Evolutionary conservation across 495 filamentous ascomycete genomes (phyloP).

Genomic region (Bryoglossum gracile): DNA sequence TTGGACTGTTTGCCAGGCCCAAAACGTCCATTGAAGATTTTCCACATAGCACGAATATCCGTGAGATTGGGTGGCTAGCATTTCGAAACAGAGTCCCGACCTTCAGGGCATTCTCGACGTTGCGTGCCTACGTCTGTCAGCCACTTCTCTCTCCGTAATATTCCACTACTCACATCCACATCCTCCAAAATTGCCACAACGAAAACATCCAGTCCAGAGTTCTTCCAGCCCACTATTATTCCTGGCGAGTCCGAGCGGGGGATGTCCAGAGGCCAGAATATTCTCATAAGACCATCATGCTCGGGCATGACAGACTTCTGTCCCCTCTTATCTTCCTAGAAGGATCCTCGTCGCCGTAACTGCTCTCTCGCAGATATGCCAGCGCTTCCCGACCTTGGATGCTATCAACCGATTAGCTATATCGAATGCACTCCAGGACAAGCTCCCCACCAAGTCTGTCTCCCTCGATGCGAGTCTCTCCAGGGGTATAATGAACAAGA

Average conservation of each 20-base stretch:
- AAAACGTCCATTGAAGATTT: slow-evolving; percentile 77
- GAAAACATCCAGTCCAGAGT: slow-evolving; percentile 83
- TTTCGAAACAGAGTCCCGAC: slow-evolving; percentile 77
- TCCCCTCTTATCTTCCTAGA: slow-evolving; percentile 44
- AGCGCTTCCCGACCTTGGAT: slow-evolving; percentile 71
- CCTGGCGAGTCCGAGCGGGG: slow-evolving; percentile 64
- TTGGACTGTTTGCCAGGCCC: slow-evolving; percentile 61
- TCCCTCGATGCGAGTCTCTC: slow-evolving; percentile 66
- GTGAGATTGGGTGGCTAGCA: slow-evolving; percentile 69
- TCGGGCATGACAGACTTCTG: slow-evolving; percentile 62
- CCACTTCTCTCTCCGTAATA: background rate
- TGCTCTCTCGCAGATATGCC: slow-evolving; percentile 95
- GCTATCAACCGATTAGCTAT: slow-evolving; percentile 42
- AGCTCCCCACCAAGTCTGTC: slow-evolving; percentile 47
- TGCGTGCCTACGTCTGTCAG: slow-evolving; percentile 41
- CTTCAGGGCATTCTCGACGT: slow-evolving; percentile 81
- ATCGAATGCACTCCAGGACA: background rate
- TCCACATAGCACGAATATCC: slow-evolving; percentile 80
- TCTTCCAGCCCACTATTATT: slow-evolving; percentile 90
- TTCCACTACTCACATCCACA: slow-evolving; percentile 62
- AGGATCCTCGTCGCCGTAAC: slow-evolving; percentile 86
- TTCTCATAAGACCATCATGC: slow-evolving; percentile 91
- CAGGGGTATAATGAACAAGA: slow-evolving; percentile 65
- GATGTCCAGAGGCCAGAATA: slow-evolving; percentile 96
- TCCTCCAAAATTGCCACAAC: slow-evolving; percentile 84